phyloP scores from a whole-genome alignment of 1,139 yeast genomes.

The Hansenula lynferdii region DNA sequence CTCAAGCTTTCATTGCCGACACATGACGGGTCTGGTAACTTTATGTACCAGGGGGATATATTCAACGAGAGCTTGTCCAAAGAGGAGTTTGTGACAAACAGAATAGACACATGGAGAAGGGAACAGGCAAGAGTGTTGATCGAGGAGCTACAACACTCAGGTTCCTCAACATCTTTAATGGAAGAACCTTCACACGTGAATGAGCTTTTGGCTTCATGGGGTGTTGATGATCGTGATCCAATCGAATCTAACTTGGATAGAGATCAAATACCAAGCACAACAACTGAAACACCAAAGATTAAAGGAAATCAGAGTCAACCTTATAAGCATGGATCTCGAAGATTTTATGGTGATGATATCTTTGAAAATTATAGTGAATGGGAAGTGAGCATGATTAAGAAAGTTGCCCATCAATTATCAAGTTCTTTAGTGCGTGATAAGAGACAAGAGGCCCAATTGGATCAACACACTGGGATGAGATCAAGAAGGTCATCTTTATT shows the following conservation, averaged over 20 bases:
- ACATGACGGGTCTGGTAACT: constrained; percentile 13
- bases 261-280: neutral
- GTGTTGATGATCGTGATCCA: constrained; percentile 21
- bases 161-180: constrained; percentile 6
- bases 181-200: constrained; percentile 2
- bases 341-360: constrained; percentile 23
- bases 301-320: no score
- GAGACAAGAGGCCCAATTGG: neutral
- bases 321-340: constrained; percentile 2
- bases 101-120: constrained; percentile 24
- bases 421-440: constrained; percentile 15
- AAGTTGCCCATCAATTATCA: constrained; percentile 19
- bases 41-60: constrained; percentile 6
- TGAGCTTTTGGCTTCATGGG: constrained; percentile 24
- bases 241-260: constrained; percentile 4
- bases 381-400: constrained; percentile 21
- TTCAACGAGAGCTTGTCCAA: constrained; percentile 9
- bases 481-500: constrained; percentile 19
- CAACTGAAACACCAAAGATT: neutral
- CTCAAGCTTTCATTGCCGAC: constrained; percentile 10
- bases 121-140: constrained; percentile 21
- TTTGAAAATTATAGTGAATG: constrained; percentile 16
- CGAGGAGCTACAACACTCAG: constrained; percentile 12
- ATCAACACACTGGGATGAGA: neutral
- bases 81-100: constrained; percentile 17